phyloP scores from a whole-genome alignment of 1,139 yeast species.

The Saccharomyces uvarum region DNA sequence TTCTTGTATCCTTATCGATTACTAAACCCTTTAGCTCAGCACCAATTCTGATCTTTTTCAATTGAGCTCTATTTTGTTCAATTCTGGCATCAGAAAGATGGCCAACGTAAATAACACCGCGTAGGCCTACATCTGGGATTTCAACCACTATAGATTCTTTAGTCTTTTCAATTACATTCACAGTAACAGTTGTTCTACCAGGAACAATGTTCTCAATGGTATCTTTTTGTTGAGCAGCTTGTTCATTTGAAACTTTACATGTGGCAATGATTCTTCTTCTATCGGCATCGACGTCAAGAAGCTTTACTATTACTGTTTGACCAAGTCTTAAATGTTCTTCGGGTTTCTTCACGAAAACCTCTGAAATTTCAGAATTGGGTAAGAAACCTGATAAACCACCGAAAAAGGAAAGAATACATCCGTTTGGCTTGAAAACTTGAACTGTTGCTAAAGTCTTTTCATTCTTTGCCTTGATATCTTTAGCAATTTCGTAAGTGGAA shows the following conservation, averaged over 20 bases:
- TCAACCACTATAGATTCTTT: conserved; percentile 68
- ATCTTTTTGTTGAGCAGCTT: conserved; percentile 43
- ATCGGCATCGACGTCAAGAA: conserved; percentile 50
- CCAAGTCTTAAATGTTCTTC: conserved; percentile 74
- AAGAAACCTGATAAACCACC: conserved; percentile 71
- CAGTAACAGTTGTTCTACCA: conserved; percentile 61
- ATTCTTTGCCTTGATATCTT: conserved; percentile 37
- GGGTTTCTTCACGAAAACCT: conserved; percentile 72
- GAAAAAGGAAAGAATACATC: conserved; percentile 79
- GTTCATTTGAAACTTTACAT: conserved; percentile 56
- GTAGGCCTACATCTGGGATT: conserved; percentile 43
- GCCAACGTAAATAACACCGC: conserved; percentile 68
- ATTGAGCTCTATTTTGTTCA: conserved; percentile 60
- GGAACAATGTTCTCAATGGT: conserved; percentile 43
- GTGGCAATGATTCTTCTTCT: conserved; percentile 59
- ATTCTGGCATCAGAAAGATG: conserved; percentile 71
- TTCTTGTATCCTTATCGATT: conserved; percentile 57
- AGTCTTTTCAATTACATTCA: conserved; percentile 62
- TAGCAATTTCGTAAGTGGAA: conserved; percentile 44
- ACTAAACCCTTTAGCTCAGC: conserved; percentile 52
- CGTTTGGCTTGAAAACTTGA: conserved; percentile 61
- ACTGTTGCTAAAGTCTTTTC: conserved; percentile 68
- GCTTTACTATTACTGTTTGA: conserved; percentile 71
- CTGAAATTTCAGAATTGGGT: conserved; percentile 84
- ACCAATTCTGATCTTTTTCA: conserved; percentile 56